A percentile compares a stretch with the other conserved stretches of the same genome.
phyloP scores from a whole-genome alignment of 1,284 basidiomycete genomes.

The Boletus sp. region DNA sequence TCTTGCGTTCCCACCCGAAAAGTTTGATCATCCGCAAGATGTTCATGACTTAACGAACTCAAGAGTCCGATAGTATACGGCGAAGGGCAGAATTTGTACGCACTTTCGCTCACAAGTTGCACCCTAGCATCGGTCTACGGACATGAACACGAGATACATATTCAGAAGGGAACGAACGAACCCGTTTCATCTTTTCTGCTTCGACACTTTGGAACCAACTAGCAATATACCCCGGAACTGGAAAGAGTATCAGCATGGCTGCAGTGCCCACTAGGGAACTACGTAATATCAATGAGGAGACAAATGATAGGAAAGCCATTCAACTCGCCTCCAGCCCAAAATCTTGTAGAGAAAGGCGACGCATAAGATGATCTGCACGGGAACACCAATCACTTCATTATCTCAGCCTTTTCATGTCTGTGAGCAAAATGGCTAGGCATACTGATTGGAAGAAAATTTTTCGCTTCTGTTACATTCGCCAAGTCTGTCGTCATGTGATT shows the following conservation, averaged over 20 bases:
- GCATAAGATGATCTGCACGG: slow-evolving; percentile 49
- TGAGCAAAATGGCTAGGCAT: neutral
- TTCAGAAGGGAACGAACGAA: neutral
- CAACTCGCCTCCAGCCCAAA: slow-evolving; percentile 44
- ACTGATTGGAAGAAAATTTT: slow-evolving; percentile 46
- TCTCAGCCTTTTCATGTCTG: neutral
- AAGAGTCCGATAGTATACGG: neutral
- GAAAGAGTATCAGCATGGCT: slow-evolving; percentile 17
- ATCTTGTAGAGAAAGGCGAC: slow-evolving; percentile 52
- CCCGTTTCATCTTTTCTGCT: slow-evolving; percentile 25
- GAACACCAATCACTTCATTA: slow-evolving; percentile 43
- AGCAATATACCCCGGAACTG: slow-evolving; percentile 21
- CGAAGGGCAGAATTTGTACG: slow-evolving; percentile 2
- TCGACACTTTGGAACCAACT: slow-evolving; percentile 20
- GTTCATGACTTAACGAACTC: slow-evolving; percentile 39
- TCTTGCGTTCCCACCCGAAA: slow-evolving; percentile 68
- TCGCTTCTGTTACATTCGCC: slow-evolving; percentile 47
- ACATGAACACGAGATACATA: neutral
- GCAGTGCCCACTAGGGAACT: slow-evolving; percentile 24
- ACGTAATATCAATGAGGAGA: neutral
- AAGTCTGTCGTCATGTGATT: slow-evolving; percentile 57
- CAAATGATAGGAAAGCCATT: neutral
- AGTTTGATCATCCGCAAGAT: slow-evolving; percentile 69
- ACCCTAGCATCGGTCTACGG: slow-evolving; percentile 27
- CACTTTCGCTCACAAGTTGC: slow-evolving; percentile 28